Evolutionary conservation across 768 basidiomycete genomes (phyloP), one percentile per base, ranked within the genome.

Genomic region (Tulasnella sp.): DNA sequence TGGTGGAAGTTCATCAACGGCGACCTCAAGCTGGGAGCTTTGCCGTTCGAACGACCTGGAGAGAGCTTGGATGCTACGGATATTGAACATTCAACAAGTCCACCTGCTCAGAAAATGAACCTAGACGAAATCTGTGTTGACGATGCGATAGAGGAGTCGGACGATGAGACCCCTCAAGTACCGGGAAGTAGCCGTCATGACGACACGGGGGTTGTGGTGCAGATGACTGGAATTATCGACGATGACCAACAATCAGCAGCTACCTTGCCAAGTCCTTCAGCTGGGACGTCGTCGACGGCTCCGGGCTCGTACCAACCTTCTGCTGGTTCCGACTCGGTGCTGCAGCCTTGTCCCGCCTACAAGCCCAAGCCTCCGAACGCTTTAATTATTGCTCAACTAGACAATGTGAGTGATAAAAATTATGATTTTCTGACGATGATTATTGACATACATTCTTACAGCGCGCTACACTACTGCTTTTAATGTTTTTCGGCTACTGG

Each of bases 1-100:
- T 74, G 74, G 74, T 70, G 73, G 62, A 73, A 52, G 19, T 73
- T 74, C 42, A 73, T 74, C 40, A 72, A 72, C 37, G 72, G 72
- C 39, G 36, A 44, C 35, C n/a, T 65, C 12, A 71, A 71, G 40
- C 70, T 37, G 2, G 70, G 70, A 2, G 59, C 70, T 32, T 37
- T 62, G 5, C 35, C 70, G 2, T 42, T 71, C 16, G 41, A 52
- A 47, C 67, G 34, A 19, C 8, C 32, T 35, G 63, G n/a, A 32
- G 32, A 64, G 37, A 16, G 7, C 14, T 32, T 4, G 32, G 11
- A 64, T 29, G 29, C 4, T 29, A 6, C 67, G n/a, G 67, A 52
- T 32, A 64, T 19, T 29, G 40, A 35, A 52, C 7, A 26, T 34
- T 12, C 19, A 63, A 6, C 34, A 37, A 64, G 11, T 12, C 2